These are phyloP conservation scores for Allium cepa DNA, from an alignment of 106 monocot genomes.

Conservation along the genomic window DNA sequence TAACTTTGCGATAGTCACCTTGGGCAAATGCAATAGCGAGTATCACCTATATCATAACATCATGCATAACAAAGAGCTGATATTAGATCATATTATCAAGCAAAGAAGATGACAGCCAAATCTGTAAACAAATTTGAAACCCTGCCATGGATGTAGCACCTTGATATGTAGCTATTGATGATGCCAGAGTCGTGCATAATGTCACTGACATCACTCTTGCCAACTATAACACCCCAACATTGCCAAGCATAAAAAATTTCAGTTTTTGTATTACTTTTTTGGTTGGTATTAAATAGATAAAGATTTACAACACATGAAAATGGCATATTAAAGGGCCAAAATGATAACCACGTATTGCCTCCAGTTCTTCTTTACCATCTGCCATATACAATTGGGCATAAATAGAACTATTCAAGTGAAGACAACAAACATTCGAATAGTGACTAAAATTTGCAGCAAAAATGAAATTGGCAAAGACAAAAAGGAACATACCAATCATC, in stretches of 20 bases:
- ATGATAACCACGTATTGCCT: too few species aligned
- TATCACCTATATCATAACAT: conserved; percentile 36
- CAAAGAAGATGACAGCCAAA: conserved; percentile 88
- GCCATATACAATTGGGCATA: too few species aligned
- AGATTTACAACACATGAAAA: too few species aligned
- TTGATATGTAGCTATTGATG: conserved; percentile 70
- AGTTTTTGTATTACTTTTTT: neutral
- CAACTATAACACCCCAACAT: conserved; percentile 65
- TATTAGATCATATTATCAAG: conserved; percentile 21
- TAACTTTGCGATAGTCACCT: conserved; percentile 44
- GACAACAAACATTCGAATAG: too few species aligned
- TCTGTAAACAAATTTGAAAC: conserved; percentile 81
- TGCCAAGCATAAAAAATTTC: neutral
- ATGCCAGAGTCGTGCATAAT: conserved; percentile 73
- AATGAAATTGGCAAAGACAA: too few species aligned
- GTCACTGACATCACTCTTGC: conserved; percentile 84
- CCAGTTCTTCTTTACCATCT: too few species aligned
- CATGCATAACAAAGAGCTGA: neutral
- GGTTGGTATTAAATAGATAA: neutral
- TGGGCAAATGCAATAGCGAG: conserved; percentile 76
- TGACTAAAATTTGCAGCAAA: too few species aligned
- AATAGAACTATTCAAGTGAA: too few species aligned
- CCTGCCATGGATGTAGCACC: conserved; percentile 77
- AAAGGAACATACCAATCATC: too few species aligned
- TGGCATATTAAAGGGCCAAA: too few species aligned